phyloP scores from a whole-genome alignment of 768 basidiomycete species.

The Mycena amicta region DNA sequence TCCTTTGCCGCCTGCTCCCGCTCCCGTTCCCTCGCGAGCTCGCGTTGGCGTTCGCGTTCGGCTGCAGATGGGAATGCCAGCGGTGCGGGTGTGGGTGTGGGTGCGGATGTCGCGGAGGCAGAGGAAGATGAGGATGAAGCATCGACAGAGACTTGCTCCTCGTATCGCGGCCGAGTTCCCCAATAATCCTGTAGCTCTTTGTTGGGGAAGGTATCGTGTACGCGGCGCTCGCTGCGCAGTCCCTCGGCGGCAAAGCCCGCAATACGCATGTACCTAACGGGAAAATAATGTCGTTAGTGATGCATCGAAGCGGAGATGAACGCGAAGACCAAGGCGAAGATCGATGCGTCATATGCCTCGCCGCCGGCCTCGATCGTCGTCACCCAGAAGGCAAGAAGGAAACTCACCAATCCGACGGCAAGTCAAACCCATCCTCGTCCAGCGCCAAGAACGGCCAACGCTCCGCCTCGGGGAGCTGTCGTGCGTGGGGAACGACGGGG shows the following conservation, averaged over 20 bases:
- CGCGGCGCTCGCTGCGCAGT: conserved; percentile 62
- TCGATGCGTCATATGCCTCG: too few species aligned
- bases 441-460: conserved; percentile 66
- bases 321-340: too few species aligned
- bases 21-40: conserved; percentile 14
- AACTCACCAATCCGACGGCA: conserved; percentile 85
- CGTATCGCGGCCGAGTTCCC: conserved; percentile 62
- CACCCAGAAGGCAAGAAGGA: too few species aligned
- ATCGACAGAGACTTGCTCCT: conserved; percentile 35
- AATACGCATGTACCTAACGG: conserved; percentile 75
- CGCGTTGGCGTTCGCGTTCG: not conserved
- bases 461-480: conserved; percentile 62
- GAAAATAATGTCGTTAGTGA: not conserved
- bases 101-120: conserved; percentile 23
- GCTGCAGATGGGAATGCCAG: not conserved
- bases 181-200: conserved; percentile 81
- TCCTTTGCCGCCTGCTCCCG: conserved; percentile 17
- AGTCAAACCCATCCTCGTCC: conserved; percentile 75
- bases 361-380: too few species aligned
- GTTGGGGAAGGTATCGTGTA: conserved; percentile 64
- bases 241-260: conserved; percentile 72
- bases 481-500: conserved; percentile 64
- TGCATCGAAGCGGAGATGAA: not conserved
- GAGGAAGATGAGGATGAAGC: conserved; percentile 35
- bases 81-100: not conserved